Base-by-base conservation (phyloP, 2,329 filamentous ascomycete genomes). In the Ophiostoma himal-ulmi region DNA sequence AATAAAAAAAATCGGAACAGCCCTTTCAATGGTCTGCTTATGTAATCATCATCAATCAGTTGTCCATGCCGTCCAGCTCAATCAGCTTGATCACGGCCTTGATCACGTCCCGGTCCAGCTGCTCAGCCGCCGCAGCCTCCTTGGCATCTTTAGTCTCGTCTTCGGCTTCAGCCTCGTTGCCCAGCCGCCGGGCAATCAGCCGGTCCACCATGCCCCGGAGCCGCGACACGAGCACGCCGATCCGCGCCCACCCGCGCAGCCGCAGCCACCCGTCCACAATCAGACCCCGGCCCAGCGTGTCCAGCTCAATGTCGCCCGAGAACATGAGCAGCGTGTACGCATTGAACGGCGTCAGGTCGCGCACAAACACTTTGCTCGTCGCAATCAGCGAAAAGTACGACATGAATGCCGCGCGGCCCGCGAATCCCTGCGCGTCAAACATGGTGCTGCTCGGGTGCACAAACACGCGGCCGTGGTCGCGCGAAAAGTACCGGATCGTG, bases 291-390 rank as follows among this genome's bases (percentile, higher is more conserved):
- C 94, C 94, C 62, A 93, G 82, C 0, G 93, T 96, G 80, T 98
- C 95, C 3, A 98, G 87, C 72, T 89, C 87, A 68, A 98, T 93
- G 84, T 0, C 94, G 0, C 95, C 95, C 0, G 90, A 91, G 79
- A 99, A 98, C 71, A 99, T 85, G 36, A 99, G 86, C 44, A 97
- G 83, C 0, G 91, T 91, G 78, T 94, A 98, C 0, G 91, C 89
- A 76, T 97, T 97, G 79, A 97, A 94, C 1, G 95, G 95, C 17
- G 94, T 98, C 66, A 97, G 80, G 76, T 98, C 94, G 30, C 94
- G 84, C 34, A 98, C 88, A 77, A 97, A 98, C 2, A 97, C 88
- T 82, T 98, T 98, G 77, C 87, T 91, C 0, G 94, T 98, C 3
- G 91, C 89, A 81, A 98, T 95, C 80, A 97, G 93, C 69, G 86